A percentile compares a stretch with the other conserved stretches of the same genome.
Conservation (phyloP, 1,139 yeast species). For the Suhomyces choctaworum region DNA sequence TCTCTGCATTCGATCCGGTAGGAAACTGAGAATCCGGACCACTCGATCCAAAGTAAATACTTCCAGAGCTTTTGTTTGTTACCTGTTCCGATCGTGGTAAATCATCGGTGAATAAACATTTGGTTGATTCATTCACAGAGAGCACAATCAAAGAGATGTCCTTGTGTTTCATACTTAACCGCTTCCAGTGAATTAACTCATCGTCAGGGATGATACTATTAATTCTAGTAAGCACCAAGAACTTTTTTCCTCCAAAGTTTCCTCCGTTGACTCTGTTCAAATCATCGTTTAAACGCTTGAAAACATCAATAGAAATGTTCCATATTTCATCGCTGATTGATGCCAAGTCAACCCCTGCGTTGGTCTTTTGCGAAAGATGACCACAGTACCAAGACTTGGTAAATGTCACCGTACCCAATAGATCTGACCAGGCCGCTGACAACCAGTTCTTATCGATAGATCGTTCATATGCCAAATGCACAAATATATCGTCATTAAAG, state of each 20-base stretch:
- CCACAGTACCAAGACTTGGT: conserved; percentile 67
- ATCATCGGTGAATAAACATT: conserved; percentile 44
- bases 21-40: background rate
- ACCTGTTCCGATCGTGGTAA: conserved; percentile 9
- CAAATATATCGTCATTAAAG: conserved; percentile 64
- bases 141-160: conserved; percentile 68
- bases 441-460: conserved; percentile 83
- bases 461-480: conserved; percentile 84
- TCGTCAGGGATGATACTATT: conserved; percentile 78
- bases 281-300: conserved; percentile 39
- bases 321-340: conserved; percentile 42
- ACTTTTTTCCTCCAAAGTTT: conserved; percentile 48
- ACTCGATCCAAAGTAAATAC: background rate
- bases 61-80: background rate
- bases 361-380: conserved; percentile 15
- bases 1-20: conserved; percentile 1
- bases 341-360: conserved; percentile 31
- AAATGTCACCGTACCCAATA: conserved; percentile 63
- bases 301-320: conserved; percentile 39
- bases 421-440: conserved; percentile 88
- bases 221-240: conserved; percentile 65
- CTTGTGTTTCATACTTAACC: conserved; percentile 59
- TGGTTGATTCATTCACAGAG: conserved; percentile 68
- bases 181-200: conserved; percentile 74
- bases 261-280: conserved; percentile 30